Conservation (phyloP, 2,329 filamentous ascomycete genomes). For the Trichoderma afroharzianum region DNA sequence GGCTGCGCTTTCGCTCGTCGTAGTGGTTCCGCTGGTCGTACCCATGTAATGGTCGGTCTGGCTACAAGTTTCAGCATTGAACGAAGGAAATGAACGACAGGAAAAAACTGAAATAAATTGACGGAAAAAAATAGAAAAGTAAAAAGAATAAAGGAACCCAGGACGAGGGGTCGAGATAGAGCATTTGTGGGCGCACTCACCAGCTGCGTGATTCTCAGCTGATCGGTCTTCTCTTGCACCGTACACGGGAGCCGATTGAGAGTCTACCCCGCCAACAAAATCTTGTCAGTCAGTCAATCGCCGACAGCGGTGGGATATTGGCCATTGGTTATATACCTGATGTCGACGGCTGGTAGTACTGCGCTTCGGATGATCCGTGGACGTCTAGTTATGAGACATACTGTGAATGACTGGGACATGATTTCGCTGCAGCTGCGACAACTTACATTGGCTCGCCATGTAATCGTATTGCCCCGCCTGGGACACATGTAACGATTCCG, state of each 20-base stretch:
- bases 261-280: slow-evolving; percentile 12
- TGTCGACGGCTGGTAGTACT: slow-evolving; percentile 14
- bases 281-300: slow-evolving; percentile 7
- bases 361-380: slow-evolving; percentile 13
- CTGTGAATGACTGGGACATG: slow-evolving; percentile 5
- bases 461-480: slow-evolving; percentile 15
- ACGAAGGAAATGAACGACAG: background rate
- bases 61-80: background rate
- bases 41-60: background rate
- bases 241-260: background rate
- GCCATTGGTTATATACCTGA: slow-evolving; percentile 16
- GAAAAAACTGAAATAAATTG: background rate
- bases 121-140: background rate
- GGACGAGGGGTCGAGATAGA: background rate
- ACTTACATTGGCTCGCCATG: slow-evolving; percentile 16
- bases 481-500: slow-evolving; percentile 10
- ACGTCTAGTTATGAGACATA: slow-evolving; percentile 7
- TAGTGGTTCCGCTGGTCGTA: slow-evolving; percentile 10
- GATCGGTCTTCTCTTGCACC: background rate
- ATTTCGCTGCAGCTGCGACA: background rate
- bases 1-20: slow-evolving; percentile 1
- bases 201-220: slow-evolving; percentile 7
- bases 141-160: background rate
- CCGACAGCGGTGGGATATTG: background rate
- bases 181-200: slow-evolving; percentile 2